These are phyloP conservation scores for Endocarpon pusillum DNA, from an alignment of 495 filamentous ascomycete genomes.

Conservation along the genomic window DNA sequence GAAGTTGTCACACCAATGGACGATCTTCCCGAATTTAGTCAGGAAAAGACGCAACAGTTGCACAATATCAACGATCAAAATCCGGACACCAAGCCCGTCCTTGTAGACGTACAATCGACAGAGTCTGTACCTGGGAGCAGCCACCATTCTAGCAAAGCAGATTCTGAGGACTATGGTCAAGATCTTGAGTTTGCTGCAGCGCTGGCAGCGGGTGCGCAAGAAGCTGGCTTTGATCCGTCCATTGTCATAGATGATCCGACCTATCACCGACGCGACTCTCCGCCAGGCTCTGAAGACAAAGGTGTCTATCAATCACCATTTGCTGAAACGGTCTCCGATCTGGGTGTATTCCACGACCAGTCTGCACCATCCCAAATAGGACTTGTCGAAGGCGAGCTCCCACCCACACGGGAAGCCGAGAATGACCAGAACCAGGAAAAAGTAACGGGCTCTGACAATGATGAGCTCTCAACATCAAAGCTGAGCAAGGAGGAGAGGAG, in stretches of 20 bases:
- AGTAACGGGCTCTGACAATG: conserved; percentile 11
- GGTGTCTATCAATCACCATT: conserved; percentile 26
- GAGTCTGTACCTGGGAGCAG: conserved; percentile 6
- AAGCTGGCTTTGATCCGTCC: conserved; percentile 52
- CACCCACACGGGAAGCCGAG: neutral
- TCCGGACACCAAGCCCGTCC: conserved; percentile 4
- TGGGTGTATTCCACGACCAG: too few relatives aligned
- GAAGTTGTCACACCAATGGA: conserved; percentile 34
- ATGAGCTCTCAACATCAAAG: too few relatives aligned
- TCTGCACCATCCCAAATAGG: conserved; percentile 13
- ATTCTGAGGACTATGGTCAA: conserved; percentile 16
- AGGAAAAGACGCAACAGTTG: too few relatives aligned
- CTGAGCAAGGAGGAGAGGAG: neutral
- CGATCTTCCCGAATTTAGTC: too few relatives aligned
- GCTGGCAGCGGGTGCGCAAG: conserved; percentile 50
- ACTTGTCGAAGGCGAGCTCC: conserved; percentile 17
- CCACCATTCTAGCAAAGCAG: neutral
- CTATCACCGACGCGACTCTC: conserved; percentile 46
- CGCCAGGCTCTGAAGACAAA: conserved; percentile 38
- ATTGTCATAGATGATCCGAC: conserved; percentile 48
- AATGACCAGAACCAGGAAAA: neutral
- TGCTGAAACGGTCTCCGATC: conserved; percentile 24
- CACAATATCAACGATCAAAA: too few relatives aligned
- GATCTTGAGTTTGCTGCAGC: conserved; percentile 54
- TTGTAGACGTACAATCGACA: conserved; percentile 5